phyloP scores from a whole-genome alignment of 2,329 filamentous ascomycete species.

The Chaetomium olivaceum region DNA sequence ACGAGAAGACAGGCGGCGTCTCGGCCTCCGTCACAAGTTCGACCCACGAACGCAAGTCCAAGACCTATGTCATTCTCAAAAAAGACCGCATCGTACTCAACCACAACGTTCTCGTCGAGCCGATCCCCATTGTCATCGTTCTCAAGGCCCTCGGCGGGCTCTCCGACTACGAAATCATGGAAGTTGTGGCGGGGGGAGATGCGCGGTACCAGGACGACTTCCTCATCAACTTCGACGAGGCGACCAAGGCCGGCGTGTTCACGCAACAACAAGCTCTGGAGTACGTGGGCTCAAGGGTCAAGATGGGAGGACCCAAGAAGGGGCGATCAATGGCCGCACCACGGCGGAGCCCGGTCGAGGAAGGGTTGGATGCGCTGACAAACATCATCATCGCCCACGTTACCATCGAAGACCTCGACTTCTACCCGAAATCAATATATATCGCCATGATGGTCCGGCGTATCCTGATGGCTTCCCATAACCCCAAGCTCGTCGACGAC shows the following conservation, averaged over 20 bases:
- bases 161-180: constrained; percentile 91
- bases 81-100: constrained; percentile 87
- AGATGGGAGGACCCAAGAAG: constrained; percentile 70
- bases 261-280: constrained; percentile 96
- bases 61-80: constrained; percentile 92
- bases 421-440: constrained; percentile 95
- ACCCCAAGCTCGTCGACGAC: constrained; percentile 88
- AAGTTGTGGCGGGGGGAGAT: constrained; percentile 85
- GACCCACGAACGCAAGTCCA: constrained; percentile 95
- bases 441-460: constrained; percentile 96
- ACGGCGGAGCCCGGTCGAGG: constrained; percentile 80
- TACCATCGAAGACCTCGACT: constrained; percentile 85
- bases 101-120: constrained; percentile 90
- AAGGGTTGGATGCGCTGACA: constrained; percentile 88
- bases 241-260: constrained; percentile 77
- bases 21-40: constrained; percentile 97
- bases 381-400: constrained; percentile 95
- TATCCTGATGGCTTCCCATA: constrained; percentile 89
- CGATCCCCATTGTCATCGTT: constrained; percentile 91
- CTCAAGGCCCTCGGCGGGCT: constrained; percentile 92
- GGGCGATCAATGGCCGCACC: constrained; percentile 41
- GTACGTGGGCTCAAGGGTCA: constrained; percentile 82
- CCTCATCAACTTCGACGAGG: constrained; percentile 91
- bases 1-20: constrained; percentile 88
- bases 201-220: constrained; percentile 92